Evolutionary conservation across 1,139 yeast species (phyloP).

Genomic region (Candida buenavistaensis): DNA sequence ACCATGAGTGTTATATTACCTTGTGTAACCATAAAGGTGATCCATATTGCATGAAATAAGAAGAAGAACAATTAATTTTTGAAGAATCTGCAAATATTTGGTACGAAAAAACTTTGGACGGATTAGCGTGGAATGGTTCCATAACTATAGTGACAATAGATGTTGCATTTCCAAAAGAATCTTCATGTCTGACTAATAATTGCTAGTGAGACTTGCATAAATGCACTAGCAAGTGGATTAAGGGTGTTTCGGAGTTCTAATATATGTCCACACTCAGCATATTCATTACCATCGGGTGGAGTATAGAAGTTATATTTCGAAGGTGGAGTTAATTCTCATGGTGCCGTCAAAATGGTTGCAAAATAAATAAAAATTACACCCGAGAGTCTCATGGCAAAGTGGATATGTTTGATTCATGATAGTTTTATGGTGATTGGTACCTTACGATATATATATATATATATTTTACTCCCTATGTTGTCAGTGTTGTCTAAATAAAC

Average conservation of each 20-base stretch:
- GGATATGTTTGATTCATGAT: too few species aligned
- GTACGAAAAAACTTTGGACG: constrained; percentile 22
- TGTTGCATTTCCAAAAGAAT: constrained; percentile 28
- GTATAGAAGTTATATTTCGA: constrained; percentile 27
- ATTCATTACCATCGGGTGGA: constrained; percentile 27
- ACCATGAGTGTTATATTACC: constrained; percentile 22
- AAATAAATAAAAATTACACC: not conserved
- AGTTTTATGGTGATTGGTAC: too few species aligned
- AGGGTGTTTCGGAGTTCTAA: constrained; percentile 26
- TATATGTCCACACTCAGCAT: constrained; percentile 24
- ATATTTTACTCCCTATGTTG: too few species aligned
- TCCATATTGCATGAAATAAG: constrained; percentile 15
- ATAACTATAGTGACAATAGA: constrained; percentile 34
- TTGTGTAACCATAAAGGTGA: constrained; percentile 15
- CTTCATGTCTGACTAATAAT: constrained; percentile 32
- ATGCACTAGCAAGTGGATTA: constrained; percentile 16
- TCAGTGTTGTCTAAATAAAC: too few species aligned
- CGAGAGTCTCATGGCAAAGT: too few species aligned
- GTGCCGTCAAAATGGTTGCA: not conserved
- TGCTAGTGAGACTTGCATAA: constrained; percentile 25
- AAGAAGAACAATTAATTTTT: constrained; percentile 16
- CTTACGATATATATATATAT: too few species aligned
- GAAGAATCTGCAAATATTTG: constrained; percentile 18
- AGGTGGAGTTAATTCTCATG: constrained; percentile 13
- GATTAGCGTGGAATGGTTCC: constrained; percentile 29